Conservation (phyloP, 305 asterid species). For the Fraxinus nigra region DNA sequence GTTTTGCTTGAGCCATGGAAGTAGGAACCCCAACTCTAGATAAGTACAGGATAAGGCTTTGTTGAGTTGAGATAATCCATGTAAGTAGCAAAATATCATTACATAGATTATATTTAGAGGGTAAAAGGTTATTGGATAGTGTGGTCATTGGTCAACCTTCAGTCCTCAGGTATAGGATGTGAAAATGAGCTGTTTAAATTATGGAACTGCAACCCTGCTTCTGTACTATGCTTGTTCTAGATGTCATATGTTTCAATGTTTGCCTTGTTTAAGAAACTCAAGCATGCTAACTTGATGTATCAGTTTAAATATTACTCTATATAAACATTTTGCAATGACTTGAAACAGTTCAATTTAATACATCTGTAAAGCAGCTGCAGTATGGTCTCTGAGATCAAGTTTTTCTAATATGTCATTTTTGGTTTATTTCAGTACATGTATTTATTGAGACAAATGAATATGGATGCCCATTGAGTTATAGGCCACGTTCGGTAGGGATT, state of each 20-base stretch:
- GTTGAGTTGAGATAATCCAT: not conserved
- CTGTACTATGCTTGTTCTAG: not conserved
- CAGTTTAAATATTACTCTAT: not conserved
- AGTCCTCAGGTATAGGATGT: slow-evolving; percentile 6
- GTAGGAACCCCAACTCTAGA: not conserved
- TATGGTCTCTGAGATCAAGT: not conserved
- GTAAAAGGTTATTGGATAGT: slow-evolving; percentile 3
- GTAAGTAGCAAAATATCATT: not conserved
- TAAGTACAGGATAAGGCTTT: not conserved
- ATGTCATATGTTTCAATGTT: not conserved
- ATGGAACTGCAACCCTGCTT: not conserved
- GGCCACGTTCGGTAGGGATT: too few species aligned
- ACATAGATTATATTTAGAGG: not conserved
- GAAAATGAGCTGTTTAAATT: not conserved
- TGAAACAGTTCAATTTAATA: not conserved
- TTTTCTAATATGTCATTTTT: not conserved
- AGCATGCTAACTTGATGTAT: not conserved
- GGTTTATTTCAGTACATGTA: not conserved
- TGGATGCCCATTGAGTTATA: not conserved
- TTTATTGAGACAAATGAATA: not conserved
- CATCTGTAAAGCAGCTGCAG: not conserved
- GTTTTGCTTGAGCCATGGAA: not conserved
- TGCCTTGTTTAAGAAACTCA: not conserved
- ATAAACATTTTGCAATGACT: not conserved
- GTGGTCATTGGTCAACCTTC: not conserved